Evolutionary conservation across 192 early-diverging fungal genomes (phyloP), one percentile per base, ranked within the genome.

Genomic region (Chytriomyces confervae): DNA sequence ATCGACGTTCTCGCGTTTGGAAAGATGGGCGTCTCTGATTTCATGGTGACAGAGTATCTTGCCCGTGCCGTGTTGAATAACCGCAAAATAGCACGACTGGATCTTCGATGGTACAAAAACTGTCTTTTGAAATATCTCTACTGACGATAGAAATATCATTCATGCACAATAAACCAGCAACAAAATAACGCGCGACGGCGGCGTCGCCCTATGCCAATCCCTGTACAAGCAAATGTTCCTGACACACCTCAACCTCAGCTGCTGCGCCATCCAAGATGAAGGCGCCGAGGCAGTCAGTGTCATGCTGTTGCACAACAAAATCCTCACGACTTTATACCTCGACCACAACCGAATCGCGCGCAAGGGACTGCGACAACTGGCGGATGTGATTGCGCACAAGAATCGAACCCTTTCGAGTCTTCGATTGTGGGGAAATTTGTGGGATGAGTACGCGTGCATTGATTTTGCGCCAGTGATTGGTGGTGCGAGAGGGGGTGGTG

Each of bases 291-390:
- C 86, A 1, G 80, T 85, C 7, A 49, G 66, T 45, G 29, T 72
- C 11, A 79, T 87, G 80, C 62, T 87, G 50, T 36, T 60, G 49
- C 75, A 83, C 69, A 87, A 87, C 75, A 69, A 48, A 18, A 68
- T 62, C 27, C 72, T 87, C 46, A 64, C n/a, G 13, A 85, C 81
- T n/a, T 49, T 88, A 6, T 80, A 81, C 62, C 45, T 88, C 1
- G 86, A 88, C 62, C 76, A 83, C 78, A 88, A 88, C 66, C 51
- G 57, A 10, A 88, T 88, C 57, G 84, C 79, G 4, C 80, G 86
- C 0, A 53, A 66, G n/a, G 86, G 86, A 36, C 69, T 88, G 7
- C 48, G 75, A 20, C 60, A 67, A 16, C 69, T 88, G 46, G 82
- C 84, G 3, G 43, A 82, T n/a, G 73, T 76, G 11, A 20, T 86